Evolutionary conservation across 2,329 filamentous ascomycete species (phyloP).

Genomic region (Fonsecaea multimorphosa): DNA sequence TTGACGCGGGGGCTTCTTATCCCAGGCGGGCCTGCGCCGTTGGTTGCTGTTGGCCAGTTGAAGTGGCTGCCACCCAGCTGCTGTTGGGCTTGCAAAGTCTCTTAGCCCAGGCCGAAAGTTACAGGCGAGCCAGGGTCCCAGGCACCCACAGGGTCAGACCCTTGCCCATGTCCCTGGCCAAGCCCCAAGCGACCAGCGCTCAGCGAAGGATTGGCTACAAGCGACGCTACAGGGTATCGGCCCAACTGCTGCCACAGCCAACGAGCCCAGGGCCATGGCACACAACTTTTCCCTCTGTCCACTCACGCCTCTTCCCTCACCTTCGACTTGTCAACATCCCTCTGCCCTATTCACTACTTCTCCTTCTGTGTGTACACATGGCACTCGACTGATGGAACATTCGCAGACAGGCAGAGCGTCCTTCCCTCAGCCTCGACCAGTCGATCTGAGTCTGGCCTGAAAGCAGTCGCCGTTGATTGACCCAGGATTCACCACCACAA

Average conservation of each 20-base stretch:
- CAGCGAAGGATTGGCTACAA: constrained; percentile 14
- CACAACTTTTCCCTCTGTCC: constrained; percentile 28
- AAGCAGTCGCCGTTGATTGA: constrained; percentile 2
- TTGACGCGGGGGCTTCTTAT: constrained; percentile 2
- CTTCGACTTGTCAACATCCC: constrained; percentile 26
- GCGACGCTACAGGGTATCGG: background rate
- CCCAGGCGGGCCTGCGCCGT: background rate
- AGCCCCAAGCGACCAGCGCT: constrained; percentile 4
- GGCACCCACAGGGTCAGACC: background rate
- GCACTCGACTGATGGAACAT: constrained; percentile 33
- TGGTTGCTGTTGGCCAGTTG: background rate
- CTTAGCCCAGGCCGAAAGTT: background rate
- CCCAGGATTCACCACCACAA: constrained; percentile 1
- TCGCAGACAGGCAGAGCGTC: constrained; percentile 20
- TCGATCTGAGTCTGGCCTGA: constrained; percentile 9
- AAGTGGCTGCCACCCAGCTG: too few relatives aligned
- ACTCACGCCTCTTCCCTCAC: constrained; percentile 21
- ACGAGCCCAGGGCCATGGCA: constrained; percentile 23
- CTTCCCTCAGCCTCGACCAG: constrained; percentile 14
- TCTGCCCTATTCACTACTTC: constrained; percentile 1
- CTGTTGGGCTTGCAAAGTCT: background rate
- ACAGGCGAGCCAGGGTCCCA: background rate
- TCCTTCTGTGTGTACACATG: constrained; percentile 28
- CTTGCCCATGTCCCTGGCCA: background rate
- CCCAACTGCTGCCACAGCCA: constrained; percentile 4